Base-by-base conservation (phyloP, 208 protist genomes). In the Acanthamoeba culbertsoni region DNA sequence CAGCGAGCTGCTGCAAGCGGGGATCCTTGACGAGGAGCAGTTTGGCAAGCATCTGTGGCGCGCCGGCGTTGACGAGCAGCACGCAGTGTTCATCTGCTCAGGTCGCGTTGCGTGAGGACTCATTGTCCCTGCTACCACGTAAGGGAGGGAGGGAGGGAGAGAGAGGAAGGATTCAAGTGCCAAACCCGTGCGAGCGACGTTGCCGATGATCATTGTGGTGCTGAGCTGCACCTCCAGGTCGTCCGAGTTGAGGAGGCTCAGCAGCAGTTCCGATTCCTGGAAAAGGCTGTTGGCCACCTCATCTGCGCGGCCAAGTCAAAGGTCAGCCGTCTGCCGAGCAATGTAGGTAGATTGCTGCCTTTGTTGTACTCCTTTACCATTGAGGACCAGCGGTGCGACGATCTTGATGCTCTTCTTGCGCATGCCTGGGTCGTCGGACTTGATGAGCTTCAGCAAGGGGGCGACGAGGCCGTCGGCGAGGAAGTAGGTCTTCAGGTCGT, bases 201-300 rank as follows among this genome's bases (percentile, higher is more conserved):
- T 92, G 20, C 86, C 86, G 46, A 92, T 42, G 31, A 92, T 92
- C 86, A 92, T 92, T 18, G 86, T 42, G n/a, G 62, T 33, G 40
- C 51, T 79, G 26, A 92, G 33, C 43, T 77, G 86, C 18, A 92
- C 75, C 35, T 92, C 86, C 7, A 45, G 59, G 46, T 92, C 86
- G 10, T 71, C 63, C 16, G 51, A 71, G 16, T 75, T n/a, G 6
- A 92, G 62, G 26, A 92, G 28, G 40, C 28, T 28, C 10, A 92
- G 45, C 35, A 92, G 46, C 2, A 40, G 37, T 1, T 92, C 86
- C 26, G 35, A 28, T n/a, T 92, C 33, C 18, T 92, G 51, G 40
- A 92, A 92, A 0, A 92, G 40, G 8, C 43, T 48, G 59, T 77
- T 71, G 16, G 46, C 46, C 59, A 92, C 62, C 62, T 92, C 86